Evolutionary conservation across 345 rosid genomes (phyloP).

Genomic region (Capsella bursapastoris): DNA sequence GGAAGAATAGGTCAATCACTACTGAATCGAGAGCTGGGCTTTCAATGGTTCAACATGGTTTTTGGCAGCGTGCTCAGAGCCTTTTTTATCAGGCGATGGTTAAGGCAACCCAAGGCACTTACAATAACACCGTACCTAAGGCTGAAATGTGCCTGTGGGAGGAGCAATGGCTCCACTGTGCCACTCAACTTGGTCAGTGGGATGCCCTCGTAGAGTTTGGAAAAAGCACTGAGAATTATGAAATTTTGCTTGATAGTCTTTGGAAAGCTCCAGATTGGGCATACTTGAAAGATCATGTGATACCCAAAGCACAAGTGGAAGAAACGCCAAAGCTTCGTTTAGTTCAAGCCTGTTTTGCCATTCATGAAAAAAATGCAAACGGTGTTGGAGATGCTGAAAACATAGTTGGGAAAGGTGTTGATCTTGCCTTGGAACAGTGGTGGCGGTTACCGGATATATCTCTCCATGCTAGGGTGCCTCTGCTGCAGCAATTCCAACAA

Average conservation of each 20-base stretch:
- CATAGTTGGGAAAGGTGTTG: slow-evolving; percentile 86
- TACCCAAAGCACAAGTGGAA: slow-evolving; percentile 96
- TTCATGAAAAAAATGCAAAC: slow-evolving; percentile 79
- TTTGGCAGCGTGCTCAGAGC: slow-evolving; percentile 92
- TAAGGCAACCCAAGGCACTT: slow-evolving; percentile 98
- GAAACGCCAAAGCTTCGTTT: slow-evolving; percentile 93
- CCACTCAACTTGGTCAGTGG: slow-evolving; percentile 95
- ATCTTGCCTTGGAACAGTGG: slow-evolving; percentile 94
- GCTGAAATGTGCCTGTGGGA: slow-evolving; percentile 99
- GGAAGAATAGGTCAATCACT: slow-evolving; percentile 88
- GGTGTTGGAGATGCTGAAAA: slow-evolving; percentile 92
- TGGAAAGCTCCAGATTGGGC: slow-evolving; percentile 98
- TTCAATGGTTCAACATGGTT: slow-evolving; percentile 97
- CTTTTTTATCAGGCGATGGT: slow-evolving; percentile 96
- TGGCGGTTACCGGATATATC: slow-evolving; percentile 99
- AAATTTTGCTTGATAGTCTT: slow-evolving; percentile 87
- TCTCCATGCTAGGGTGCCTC: slow-evolving; percentile 88
- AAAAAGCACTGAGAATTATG: slow-evolving; percentile 84
- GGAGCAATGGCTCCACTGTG: slow-evolving; percentile 98
- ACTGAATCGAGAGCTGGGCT: slow-evolving; percentile 97
- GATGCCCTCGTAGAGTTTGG: slow-evolving; percentile 94
- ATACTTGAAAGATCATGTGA: slow-evolving; percentile 86
- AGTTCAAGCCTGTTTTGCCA: slow-evolving; percentile 85
- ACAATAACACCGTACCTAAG: slow-evolving; percentile 90
- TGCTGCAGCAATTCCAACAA: slow-evolving; percentile 96